Evolutionary conservation across 106 monocot genomes (phyloP).

Genomic region (Gastrodia elata): DNA sequence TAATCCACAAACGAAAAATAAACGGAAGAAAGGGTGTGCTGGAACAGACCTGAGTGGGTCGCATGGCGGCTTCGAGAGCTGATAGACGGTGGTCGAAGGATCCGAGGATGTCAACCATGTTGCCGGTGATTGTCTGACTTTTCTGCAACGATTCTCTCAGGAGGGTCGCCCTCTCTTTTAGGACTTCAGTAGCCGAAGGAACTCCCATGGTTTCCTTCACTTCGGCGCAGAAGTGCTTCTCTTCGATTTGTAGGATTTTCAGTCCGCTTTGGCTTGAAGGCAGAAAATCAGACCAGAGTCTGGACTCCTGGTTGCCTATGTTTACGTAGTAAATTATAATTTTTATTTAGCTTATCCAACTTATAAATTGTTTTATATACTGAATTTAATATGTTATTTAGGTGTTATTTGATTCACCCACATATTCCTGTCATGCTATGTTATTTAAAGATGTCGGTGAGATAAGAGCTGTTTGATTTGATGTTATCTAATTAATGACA

Average conservation of each 20-base stretch:
- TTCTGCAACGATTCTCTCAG: slow-evolving; percentile 32
- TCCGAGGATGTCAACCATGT: slow-evolving; percentile 33
- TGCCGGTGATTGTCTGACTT: slow-evolving; percentile 35
- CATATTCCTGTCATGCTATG: too few relatives aligned
- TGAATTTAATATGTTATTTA: too few relatives aligned
- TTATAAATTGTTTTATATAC: too few relatives aligned
- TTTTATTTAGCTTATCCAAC: too few relatives aligned
- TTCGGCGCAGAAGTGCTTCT: background rate
- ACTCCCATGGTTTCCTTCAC: slow-evolving; percentile 9
- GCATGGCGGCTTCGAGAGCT: slow-evolving; percentile 56
- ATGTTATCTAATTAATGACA: too few relatives aligned
- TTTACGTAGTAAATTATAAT: too few relatives aligned
- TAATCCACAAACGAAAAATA: background rate
- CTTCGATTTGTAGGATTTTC: background rate
- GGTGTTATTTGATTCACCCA: too few relatives aligned
- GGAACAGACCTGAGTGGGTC: slow-evolving; percentile 42
- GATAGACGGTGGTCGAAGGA: slow-evolving; percentile 67
- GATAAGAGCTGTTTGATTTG: too few relatives aligned
- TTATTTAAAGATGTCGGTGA: too few relatives aligned
- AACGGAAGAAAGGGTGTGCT: background rate
- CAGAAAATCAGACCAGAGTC: too few relatives aligned
- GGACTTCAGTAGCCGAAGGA: slow-evolving; percentile 15
- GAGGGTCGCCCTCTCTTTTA: slow-evolving; percentile 27
- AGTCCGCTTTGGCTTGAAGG: too few relatives aligned
- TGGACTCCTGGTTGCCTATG: too few relatives aligned